Conservation (phyloP, 129 eudicot species). For the Cynara cardunculus region DNA sequence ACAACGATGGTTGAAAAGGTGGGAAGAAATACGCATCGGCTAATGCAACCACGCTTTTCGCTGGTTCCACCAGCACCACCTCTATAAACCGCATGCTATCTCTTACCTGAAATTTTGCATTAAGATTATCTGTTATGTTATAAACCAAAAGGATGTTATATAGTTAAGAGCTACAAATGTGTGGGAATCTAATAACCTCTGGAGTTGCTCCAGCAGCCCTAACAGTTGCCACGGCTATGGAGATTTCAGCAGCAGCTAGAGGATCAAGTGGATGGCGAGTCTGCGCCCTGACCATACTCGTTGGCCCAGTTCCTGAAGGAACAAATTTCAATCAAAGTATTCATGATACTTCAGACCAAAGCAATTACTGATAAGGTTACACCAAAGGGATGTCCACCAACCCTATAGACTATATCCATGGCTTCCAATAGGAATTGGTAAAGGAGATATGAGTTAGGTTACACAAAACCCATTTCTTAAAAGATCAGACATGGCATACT, state of each 20-base stretch:
- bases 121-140: slow-evolving; percentile 7
- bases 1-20: slow-evolving; percentile 58
- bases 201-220: slow-evolving; percentile 68
- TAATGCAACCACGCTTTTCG: slow-evolving; percentile 49
- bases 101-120: slow-evolving; percentile 36
- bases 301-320: slow-evolving; percentile 36
- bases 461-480: neutral
- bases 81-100: slow-evolving; percentile 67
- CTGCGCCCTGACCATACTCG: slow-evolving; percentile 52
- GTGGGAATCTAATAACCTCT: slow-evolving; percentile 31
- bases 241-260: slow-evolving; percentile 61
- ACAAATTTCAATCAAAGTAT: slow-evolving; percentile 16
- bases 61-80: slow-evolving; percentile 55
- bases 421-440: neutral
- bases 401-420: neutral
- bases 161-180: neutral
- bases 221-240: slow-evolving; percentile 62
- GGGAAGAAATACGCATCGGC: slow-evolving; percentile 65
- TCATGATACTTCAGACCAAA: slow-evolving; percentile 1
- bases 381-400: neutral
- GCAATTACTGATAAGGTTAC: neutral
- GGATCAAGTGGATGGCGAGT: slow-evolving; percentile 64
- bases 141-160: neutral
- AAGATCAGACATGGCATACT: slow-evolving; percentile 14
- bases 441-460: neutral